Percentiles rank a stretch among this genome's conserved stretches.
These are phyloP conservation scores for Agrostemma githago DNA, from an alignment of 148 eudicot genomes.

Conservation along the genomic window DNA sequence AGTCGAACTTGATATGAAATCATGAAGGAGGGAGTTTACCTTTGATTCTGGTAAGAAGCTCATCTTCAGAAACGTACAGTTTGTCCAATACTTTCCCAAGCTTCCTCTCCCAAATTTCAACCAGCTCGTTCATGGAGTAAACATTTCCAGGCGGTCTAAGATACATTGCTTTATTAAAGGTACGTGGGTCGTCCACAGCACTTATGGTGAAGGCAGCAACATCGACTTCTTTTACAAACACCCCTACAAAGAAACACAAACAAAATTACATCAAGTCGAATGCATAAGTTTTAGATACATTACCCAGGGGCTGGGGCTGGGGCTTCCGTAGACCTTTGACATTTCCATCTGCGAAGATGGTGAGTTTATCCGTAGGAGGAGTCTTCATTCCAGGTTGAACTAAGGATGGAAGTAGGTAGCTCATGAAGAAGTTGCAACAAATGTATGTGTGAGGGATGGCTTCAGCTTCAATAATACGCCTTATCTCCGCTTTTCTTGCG, in stretches of 20 bases:
- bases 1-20: neutral
- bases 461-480: slow-evolving; percentile 67
- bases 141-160: slow-evolving; percentile 73
- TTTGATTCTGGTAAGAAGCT: slow-evolving; percentile 55
- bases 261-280: neutral
- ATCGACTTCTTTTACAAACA: slow-evolving; percentile 69
- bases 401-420: slow-evolving; percentile 74
- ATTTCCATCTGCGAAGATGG: slow-evolving; percentile 68
- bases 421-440: slow-evolving; percentile 63
- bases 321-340: slow-evolving; percentile 47
- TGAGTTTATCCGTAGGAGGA: slow-evolving; percentile 77
- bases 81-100: slow-evolving; percentile 53
- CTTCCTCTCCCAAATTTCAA: slow-evolving; percentile 71
- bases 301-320: neutral
- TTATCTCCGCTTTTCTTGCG: slow-evolving; percentile 58
- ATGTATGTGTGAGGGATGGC: slow-evolving; percentile 73
- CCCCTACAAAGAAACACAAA: slow-evolving; percentile 31
- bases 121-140: slow-evolving; percentile 66
- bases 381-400: slow-evolving; percentile 66
- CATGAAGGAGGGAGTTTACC: slow-evolving; percentile 39
- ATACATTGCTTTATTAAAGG: slow-evolving; percentile 64
- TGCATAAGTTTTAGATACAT: neutral
- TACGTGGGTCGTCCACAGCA: slow-evolving; percentile 75
- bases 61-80: slow-evolving; percentile 48
- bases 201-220: slow-evolving; percentile 79